These are phyloP conservation scores for Heimioporus sp. DNA, from an alignment of 768 basidiomycete species.

Conservation along the genomic window DNA sequence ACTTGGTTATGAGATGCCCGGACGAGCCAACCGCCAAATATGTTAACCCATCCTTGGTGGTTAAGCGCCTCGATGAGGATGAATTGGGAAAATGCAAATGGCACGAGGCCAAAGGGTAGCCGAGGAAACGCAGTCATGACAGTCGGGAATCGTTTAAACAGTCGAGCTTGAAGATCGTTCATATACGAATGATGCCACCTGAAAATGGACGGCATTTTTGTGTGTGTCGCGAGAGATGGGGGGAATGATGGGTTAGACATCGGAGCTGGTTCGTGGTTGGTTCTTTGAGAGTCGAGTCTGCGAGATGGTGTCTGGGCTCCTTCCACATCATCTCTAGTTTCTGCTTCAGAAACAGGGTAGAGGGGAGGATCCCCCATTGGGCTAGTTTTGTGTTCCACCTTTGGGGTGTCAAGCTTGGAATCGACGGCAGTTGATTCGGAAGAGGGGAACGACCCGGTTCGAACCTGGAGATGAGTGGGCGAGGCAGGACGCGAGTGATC, in stretches of 20 bases:
- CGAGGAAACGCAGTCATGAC: conserved; percentile 61
- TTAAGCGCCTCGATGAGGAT: too few relatives aligned
- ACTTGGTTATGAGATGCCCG: conserved; percentile 42
- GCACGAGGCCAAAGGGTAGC: conserved; percentile 81
- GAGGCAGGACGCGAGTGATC: too few relatives aligned
- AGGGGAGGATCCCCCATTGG: too few relatives aligned
- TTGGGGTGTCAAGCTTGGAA: neutral
- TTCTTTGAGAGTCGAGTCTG: too few relatives aligned
- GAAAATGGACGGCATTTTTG: neutral
- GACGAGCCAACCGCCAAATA: conserved; percentile 72
- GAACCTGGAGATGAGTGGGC: too few relatives aligned
- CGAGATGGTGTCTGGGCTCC: too few relatives aligned
- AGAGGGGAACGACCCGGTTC: neutral
- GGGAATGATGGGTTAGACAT: too few relatives aligned
- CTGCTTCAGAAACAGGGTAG: too few relatives aligned
- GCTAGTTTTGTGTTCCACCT: neutral
- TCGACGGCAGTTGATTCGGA: neutral
- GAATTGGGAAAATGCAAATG: conserved; percentile 93
- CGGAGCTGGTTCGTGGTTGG: too few relatives aligned
- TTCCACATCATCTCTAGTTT: too few relatives aligned
- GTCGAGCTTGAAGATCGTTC: neutral
- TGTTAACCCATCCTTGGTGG: too few relatives aligned
- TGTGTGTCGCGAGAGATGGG: neutral
- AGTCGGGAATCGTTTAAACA: conserved; percentile 60
- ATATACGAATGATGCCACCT: neutral